Conservation (phyloP, 1,284 basidiomycete species). For the Marasmius fiardii region DNA sequence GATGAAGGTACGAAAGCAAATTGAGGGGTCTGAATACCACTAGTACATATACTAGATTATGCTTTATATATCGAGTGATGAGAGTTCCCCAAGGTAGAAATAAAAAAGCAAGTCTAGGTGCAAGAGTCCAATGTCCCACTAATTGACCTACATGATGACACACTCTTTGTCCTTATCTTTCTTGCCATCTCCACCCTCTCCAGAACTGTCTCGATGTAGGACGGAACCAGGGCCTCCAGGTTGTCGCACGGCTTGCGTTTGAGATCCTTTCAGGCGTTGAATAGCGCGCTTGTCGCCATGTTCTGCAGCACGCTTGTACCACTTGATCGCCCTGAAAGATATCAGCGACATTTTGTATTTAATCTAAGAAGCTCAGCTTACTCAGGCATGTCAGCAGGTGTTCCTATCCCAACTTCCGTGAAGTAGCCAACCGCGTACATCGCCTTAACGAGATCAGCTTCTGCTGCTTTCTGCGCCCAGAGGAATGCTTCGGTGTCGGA, state of each 20-base stretch:
- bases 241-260: slow-evolving; percentile 47
- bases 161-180: slow-evolving; percentile 71
- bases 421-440: slow-evolving; percentile 99
- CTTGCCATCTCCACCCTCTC: slow-evolving; percentile 35
- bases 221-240: slow-evolving; percentile 62
- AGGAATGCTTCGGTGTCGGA: slow-evolving; percentile 97
- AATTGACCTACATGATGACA: slow-evolving; percentile 68
- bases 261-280: slow-evolving; percentile 77
- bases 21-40: neutral
- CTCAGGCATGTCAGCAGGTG: slow-evolving; percentile 64
- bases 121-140: neutral
- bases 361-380: slow-evolving; percentile 34
- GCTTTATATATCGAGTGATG: neutral
- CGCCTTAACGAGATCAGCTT: slow-evolving; percentile 86
- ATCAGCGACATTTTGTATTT: neutral
- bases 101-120: neutral
- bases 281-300: slow-evolving; percentile 92
- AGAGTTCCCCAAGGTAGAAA: neutral
- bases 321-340: slow-evolving; percentile 60
- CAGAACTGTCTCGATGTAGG: slow-evolving; percentile 46
- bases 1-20: neutral
- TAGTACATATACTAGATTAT: neutral
- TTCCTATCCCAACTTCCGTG: slow-evolving; percentile 90
- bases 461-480: slow-evolving; percentile 91
- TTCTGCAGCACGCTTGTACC: slow-evolving; percentile 92